Base-by-base conservation (phyloP, 1,139 yeast genomes). In the Debaryomyces coudertii region DNA sequence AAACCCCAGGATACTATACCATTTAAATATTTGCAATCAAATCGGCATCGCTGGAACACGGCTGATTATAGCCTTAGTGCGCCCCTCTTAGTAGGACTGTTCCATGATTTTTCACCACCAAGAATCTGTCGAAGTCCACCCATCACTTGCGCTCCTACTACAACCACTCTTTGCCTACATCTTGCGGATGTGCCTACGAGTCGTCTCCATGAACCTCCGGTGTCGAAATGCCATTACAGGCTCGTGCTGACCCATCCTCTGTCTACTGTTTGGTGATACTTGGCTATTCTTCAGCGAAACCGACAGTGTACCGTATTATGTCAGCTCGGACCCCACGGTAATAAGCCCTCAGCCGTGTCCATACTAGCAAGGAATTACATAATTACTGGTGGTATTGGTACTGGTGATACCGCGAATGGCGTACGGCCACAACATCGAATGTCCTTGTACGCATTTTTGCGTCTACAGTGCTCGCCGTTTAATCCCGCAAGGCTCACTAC, bases 241-340 rank as follows among this genome's bases (percentile, higher is more conserved):
- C 15, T 7, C 5, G 7, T 14, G n/a, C 33, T 11, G 3, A 9
- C 8, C 5, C 18, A 9, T 14, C 20, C 33, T 15, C 15, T 14
- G 20, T 5, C 15, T 4, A 8, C 11, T 18, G 7, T 7, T 9
- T 29, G 33, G 9, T 29, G 33, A 29, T 29, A 7, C 11, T 5
- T 29, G n/a, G 11, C 20, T 20, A 20, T 20, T 15, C 16, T 4
- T 4, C 8, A n/a, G 14, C 8, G 11, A 14, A 29, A 14, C 33
- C 33, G 33, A 29, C 20, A 18, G 33, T 15, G 20, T 29, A 29
- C 33, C 36, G 15, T 20, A 18, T 38, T 38, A 38, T 28, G 41
- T 38, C 41, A 38, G 41, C 41, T 38, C 41, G 41, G 41, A 38
- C 41, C 41, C 41, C 41, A 38, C 41, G 41, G 41, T 25, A 38